Base-by-base conservation (phyloP, 1,284 basidiomycete genomes). In the Coniophora puteana region DNA sequence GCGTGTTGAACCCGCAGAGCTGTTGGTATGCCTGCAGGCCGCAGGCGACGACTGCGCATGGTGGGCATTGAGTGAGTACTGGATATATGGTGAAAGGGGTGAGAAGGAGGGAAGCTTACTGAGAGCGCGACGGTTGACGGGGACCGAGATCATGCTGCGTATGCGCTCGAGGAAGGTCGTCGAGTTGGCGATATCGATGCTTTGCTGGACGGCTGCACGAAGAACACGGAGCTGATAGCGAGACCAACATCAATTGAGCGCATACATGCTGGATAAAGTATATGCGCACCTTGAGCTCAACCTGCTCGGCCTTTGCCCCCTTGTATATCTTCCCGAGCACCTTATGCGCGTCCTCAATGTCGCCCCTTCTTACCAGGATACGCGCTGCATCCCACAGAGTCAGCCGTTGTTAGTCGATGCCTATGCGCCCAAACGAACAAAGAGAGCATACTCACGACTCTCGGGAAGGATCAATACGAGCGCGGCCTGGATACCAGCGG, bases 11-110 rank as follows among this genome's bases (percentile, higher is more conserved):
- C 3, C 89, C 88, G 50, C 83, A 89, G 0, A 90, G 68, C 57
- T 91, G 88, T 54, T 92, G 89, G 59, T 83, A 83, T 0, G 83
- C 86, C 64, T 91, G 88, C 55, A 91, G 76, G 24, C 84, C 86
- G 51, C 83, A 87, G 6, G 77, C 84, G 25, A 92, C 72, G 48
- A 84, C 83, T 86, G 37, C 41, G 33, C 25, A 20, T 33, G n/a
- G 23, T 29, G 29, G 26, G 29, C 25, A 27, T 12, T 36, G 8
- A 43, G n/a, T 36, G 16, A 36, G 36, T 24, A 38, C 11, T 16
- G 20, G 17, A n/a, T 14, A 6, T 6, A 22, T 16, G n/a, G n/a
- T n/a, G n/a, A n/a, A n/a, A n/a, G 30, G 27, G 26, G n/a, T 40
- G 20, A 38, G 8, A 24, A 20, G 11, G 18, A 29, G 29, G 13